Conservation (phyloP, 129 eudicot species). For the Dittrichia graveolens region DNA sequence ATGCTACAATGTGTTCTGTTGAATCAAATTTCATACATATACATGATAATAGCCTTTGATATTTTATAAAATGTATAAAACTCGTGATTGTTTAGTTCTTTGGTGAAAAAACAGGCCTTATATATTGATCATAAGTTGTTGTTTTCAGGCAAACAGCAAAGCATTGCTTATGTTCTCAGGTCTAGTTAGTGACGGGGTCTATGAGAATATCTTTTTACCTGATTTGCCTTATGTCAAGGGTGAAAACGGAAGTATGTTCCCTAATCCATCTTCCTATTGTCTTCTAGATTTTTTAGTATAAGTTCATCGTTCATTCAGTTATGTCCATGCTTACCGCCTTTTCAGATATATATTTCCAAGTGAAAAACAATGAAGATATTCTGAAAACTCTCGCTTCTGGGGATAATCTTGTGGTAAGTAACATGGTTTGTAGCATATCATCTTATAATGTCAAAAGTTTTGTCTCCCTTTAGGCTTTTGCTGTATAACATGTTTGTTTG, state of each 20-base stretch:
- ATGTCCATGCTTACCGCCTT: slow-evolving; percentile 23
- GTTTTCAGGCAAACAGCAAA: slow-evolving; percentile 85
- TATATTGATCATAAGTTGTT: slow-evolving; percentile 15
- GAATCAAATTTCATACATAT: background rate
- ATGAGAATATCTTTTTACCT: slow-evolving; percentile 91
- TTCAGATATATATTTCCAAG: slow-evolving; percentile 92
- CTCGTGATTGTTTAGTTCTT: background rate
- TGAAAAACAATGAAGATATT: slow-evolving; percentile 90
- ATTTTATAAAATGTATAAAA: background rate
- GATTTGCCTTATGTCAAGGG: slow-evolving; percentile 92
- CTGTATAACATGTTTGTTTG: background rate
- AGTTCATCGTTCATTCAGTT: too few species aligned
- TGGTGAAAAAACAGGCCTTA: background rate
- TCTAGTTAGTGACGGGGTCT: slow-evolving; percentile 57
- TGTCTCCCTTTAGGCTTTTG: background rate
- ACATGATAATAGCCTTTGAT: background rate
- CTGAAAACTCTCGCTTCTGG: slow-evolving; percentile 67
- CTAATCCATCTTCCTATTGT: too few species aligned
- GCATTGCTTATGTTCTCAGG: slow-evolving; percentile 88
- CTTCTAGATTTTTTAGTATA: too few species aligned
- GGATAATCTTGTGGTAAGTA: slow-evolving; percentile 83
- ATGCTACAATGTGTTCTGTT: slow-evolving; percentile 1
- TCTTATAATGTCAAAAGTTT: too few species aligned
- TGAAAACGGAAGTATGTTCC: slow-evolving; percentile 85
- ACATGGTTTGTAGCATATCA: background rate